These are phyloP conservation scores for Aspergillus vadensis DNA, from an alignment of 2,329 filamentous ascomycete species.

Conservation along the genomic window DNA sequence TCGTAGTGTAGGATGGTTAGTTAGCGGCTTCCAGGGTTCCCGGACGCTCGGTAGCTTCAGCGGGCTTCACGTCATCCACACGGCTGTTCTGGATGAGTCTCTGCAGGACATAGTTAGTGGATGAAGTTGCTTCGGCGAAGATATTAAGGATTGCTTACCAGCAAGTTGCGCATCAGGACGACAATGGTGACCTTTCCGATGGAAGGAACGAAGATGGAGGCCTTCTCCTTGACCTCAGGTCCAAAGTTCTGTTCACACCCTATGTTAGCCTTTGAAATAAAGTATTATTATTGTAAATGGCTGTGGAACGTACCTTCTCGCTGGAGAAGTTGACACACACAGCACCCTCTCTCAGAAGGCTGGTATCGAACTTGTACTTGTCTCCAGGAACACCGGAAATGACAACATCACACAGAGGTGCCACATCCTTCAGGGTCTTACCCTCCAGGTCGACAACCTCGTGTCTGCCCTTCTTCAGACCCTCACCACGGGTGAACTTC, in stretches of 20 bases:
- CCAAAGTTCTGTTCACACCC: slow-evolving; percentile 69
- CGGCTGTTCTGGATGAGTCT: slow-evolving; percentile 48
- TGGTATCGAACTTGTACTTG: slow-evolving; percentile 83
- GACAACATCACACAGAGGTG: slow-evolving; percentile 88
- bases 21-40: slow-evolving; percentile 42
- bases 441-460: slow-evolving; percentile 82
- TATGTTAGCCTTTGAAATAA: slow-evolving; percentile 10
- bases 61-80: slow-evolving; percentile 43
- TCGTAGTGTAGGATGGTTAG: slow-evolving; percentile 16
- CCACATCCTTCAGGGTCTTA: slow-evolving; percentile 76
- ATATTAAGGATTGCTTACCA: slow-evolving; percentile 60
- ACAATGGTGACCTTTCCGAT: slow-evolving; percentile 98
- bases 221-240: slow-evolving; percentile 87
- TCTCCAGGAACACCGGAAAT: slow-evolving; percentile 90
- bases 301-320: slow-evolving; percentile 61
- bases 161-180: slow-evolving; percentile 81
- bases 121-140: neutral
- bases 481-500: slow-evolving; percentile 85
- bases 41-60: slow-evolving; percentile 44
- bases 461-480: slow-evolving; percentile 81
- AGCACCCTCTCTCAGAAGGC: slow-evolving; percentile 81
- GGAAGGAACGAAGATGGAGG: slow-evolving; percentile 93
- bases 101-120: slow-evolving; percentile 27
- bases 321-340: slow-evolving; percentile 99
- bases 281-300: neutral